phyloP scores from a whole-genome alignment of 1,139 yeast genomes.

The Blastobotrys ciferrii region DNA sequence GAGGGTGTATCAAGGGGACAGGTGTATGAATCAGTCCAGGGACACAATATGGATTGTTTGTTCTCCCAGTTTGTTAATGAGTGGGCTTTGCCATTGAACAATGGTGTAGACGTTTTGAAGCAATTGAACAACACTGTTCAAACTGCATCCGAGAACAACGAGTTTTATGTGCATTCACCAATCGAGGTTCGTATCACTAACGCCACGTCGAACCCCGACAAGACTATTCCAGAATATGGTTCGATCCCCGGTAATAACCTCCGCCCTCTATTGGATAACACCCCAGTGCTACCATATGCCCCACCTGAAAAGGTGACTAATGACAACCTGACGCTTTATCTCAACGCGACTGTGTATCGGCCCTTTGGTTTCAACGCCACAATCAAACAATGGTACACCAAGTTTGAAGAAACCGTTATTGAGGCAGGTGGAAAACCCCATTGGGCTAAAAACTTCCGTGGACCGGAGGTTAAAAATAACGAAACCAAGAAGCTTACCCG shows the following conservation, averaged over 20 bases:
- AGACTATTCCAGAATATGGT: constrained; percentile 42
- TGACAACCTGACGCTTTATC: constrained; percentile 76
- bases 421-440: constrained; percentile 92
- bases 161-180: constrained; percentile 89
- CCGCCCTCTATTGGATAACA: constrained; percentile 76
- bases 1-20: constrained; percentile 65
- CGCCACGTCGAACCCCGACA: constrained; percentile 51
- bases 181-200: constrained; percentile 93
- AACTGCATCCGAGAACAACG: constrained; percentile 57
- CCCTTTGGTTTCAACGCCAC: constrained; percentile 79
- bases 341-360: constrained; percentile 94
- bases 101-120: constrained; percentile 70
- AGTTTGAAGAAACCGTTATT: constrained; percentile 75
- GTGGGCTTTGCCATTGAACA: constrained; percentile 86
- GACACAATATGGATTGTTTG: constrained; percentile 91
- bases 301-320: constrained; percentile 46
- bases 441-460: constrained; percentile 98
- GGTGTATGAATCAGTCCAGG: constrained; percentile 73
- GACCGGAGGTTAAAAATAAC: constrained; percentile 41
- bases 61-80: constrained; percentile 94
- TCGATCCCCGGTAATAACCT: constrained; percentile 81
- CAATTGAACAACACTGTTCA: constrained; percentile 61
- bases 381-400: constrained; percentile 75
- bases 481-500: constrained; percentile 7
- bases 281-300: constrained; percentile 64